phyloP scores from a whole-genome alignment of 768 basidiomycete genomes.

The Leccinum barrowsii region DNA sequence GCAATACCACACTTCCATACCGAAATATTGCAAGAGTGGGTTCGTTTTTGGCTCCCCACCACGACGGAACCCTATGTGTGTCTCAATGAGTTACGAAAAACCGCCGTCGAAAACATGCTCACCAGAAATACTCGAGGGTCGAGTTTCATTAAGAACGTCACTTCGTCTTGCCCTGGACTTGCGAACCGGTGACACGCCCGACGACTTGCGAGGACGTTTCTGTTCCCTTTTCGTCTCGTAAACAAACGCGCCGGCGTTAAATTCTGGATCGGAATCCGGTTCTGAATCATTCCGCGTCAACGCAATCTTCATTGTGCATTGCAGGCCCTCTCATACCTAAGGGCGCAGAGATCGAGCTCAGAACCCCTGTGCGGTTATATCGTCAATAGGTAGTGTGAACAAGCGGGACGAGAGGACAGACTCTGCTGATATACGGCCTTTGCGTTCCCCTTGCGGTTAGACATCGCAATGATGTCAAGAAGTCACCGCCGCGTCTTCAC shows the following conservation, averaged over 20 bases:
- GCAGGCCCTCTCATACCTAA: constrained; percentile 23
- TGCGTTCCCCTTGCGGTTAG: constrained; percentile 12
- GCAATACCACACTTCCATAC: constrained; percentile 24
- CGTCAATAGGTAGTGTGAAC: background rate
- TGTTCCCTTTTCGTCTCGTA: constrained; percentile 26
- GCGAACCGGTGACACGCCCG: constrained; percentile 12
- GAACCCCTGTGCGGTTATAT: constrained; percentile 12
- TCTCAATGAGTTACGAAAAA: background rate
- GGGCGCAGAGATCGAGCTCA: constrained; percentile 34
- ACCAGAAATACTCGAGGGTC: constrained; percentile 12
- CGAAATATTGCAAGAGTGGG: constrained; percentile 49
- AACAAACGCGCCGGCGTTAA: constrained; percentile 28
- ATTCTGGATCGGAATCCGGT: constrained; percentile 33
- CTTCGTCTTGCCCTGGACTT: constrained; percentile 17
- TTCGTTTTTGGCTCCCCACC: constrained; percentile 27
- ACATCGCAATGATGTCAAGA: constrained; percentile 14
- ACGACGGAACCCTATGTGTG: constrained; percentile 5
- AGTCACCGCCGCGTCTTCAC: background rate
- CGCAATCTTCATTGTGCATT: background rate
- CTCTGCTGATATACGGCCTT: constrained; percentile 20
- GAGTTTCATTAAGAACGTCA: constrained; percentile 1
- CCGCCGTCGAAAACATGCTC: background rate
- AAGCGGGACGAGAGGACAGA: background rate
- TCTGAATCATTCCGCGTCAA: constrained; percentile 15
- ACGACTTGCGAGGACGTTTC: constrained; percentile 17